Conservation (phyloP, 768 basidiomycete genomes). For the Mycena rebaudengoi region DNA sequence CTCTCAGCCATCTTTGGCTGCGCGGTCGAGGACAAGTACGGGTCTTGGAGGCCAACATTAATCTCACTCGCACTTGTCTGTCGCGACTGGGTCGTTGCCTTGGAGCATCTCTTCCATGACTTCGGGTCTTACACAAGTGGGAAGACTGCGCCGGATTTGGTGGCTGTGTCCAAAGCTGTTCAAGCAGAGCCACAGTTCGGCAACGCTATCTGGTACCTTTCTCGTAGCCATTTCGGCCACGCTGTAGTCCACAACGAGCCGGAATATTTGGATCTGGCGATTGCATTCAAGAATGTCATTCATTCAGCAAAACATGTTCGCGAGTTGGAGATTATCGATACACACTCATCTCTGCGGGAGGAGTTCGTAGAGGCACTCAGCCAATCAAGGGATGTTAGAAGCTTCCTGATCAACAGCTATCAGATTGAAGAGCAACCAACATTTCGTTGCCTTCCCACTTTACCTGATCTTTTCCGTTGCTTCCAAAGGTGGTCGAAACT, state of each 20-base stretch:
- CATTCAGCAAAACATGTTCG: background rate
- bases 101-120: slow-evolving; percentile 13
- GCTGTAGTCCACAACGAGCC: background rate
- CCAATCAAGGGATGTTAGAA: slow-evolving; percentile 4
- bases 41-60: slow-evolving; percentile 1
- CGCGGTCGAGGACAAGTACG: background rate
- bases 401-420: slow-evolving; percentile 2
- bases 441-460: slow-evolving; percentile 1
- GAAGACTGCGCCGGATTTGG: slow-evolving; percentile 1
- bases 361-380: slow-evolving; percentile 6
- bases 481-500: slow-evolving; percentile 1
- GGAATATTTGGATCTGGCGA: slow-evolving; percentile 3
- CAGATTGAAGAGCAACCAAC: background rate
- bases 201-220: slow-evolving; percentile 2
- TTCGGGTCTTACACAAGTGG: slow-evolving; percentile 8
- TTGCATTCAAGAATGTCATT: slow-evolving; percentile 12
- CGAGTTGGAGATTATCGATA: background rate
- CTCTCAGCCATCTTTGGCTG: slow-evolving; percentile 7
- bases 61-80: slow-evolving; percentile 9
- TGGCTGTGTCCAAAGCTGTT: slow-evolving; percentile 1
- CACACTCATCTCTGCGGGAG: slow-evolving; percentile 5
- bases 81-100: background rate
- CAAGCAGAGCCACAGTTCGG: slow-evolving; percentile 1
- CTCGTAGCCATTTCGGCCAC: slow-evolving; percentile 8
- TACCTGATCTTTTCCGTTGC: slow-evolving; percentile 10